phyloP scores from a whole-genome alignment of 1,284 basidiomycete genomes.

The Cystobasidium sp. region DNA sequence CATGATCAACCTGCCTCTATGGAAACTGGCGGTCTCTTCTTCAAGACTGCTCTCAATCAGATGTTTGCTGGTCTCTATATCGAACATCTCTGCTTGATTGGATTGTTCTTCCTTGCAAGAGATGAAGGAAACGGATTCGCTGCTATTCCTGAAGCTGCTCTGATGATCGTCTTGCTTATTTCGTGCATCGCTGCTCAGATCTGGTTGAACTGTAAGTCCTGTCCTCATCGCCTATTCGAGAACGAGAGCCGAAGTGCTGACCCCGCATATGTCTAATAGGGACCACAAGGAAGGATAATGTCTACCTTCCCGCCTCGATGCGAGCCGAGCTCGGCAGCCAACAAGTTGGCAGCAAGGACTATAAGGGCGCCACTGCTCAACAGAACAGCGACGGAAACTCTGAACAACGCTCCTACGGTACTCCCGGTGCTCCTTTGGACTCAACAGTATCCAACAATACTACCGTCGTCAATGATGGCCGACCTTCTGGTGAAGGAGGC shows the following conservation, averaged over 20 bases:
- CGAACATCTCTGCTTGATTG: constrained; percentile 74
- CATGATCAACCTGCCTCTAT: constrained; percentile 69
- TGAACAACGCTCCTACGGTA: not conserved
- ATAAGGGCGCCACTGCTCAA: too few species aligned
- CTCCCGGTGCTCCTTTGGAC: constrained; percentile 2
- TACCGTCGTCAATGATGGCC: not conserved
- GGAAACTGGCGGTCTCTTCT: constrained; percentile 94
- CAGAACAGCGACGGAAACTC: not conserved
- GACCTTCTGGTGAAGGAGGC: constrained; percentile 1
- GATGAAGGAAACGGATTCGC: constrained; percentile 63
- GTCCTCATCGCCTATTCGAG: not conserved
- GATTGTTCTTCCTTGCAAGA: constrained; percentile 83
- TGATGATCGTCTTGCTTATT: constrained; percentile 82
- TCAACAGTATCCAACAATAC: constrained; percentile 13
- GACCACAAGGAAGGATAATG: constrained; percentile 23
- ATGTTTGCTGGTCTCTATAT: constrained; percentile 83
- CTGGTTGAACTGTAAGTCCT: constrained; percentile 29
- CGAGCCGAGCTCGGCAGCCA: constrained; percentile 4
- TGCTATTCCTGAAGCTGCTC: constrained; percentile 64
- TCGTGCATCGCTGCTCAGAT: constrained; percentile 53
- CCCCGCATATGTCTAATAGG: not conserved
- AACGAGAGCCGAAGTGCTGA: not conserved
- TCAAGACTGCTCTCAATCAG: constrained; percentile 91
- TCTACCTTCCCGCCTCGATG: constrained; percentile 7
- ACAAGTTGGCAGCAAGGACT: not conserved